Evolutionary conservation across 2,329 filamentous ascomycete species (phyloP).

Genomic region (Cordyceps tenuipes): DNA sequence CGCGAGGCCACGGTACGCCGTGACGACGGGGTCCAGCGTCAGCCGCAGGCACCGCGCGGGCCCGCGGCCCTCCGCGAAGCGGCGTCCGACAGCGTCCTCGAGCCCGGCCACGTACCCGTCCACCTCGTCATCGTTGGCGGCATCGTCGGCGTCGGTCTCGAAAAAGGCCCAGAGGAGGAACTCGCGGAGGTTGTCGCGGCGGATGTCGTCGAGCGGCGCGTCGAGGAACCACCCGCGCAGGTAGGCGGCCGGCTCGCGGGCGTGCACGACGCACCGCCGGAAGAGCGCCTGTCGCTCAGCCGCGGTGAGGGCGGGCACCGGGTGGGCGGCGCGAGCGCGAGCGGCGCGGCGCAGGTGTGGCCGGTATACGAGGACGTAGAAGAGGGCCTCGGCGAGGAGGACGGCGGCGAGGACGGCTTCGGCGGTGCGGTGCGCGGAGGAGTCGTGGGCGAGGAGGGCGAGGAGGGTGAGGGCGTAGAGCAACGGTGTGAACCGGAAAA

Average conservation of each 20-base stretch:
- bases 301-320: constrained; percentile 18
- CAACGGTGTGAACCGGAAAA: constrained; percentile 36
- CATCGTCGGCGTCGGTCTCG: constrained; percentile 32
- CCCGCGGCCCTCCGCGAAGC: constrained; percentile 46
- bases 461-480: constrained; percentile 28
- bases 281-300: constrained; percentile 47
- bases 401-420: constrained; percentile 21
- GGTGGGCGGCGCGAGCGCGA: constrained; percentile 29
- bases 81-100: constrained; percentile 43
- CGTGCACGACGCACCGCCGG: constrained; percentile 43
- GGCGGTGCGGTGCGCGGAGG: constrained; percentile 14
- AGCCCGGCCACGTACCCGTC: constrained; percentile 40
- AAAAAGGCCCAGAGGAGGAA: constrained; percentile 63
- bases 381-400: constrained; percentile 33
- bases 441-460: constrained; percentile 16
- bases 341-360: constrained; percentile 34
- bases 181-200: constrained; percentile 58
- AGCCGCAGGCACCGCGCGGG: constrained; percentile 50
- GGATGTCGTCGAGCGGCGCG: constrained; percentile 47
- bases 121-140: constrained; percentile 30
- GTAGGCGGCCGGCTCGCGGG: constrained; percentile 48
- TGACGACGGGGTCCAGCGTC: constrained; percentile 55
- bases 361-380: constrained; percentile 33
- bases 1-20: constrained; percentile 51
- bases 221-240: constrained; percentile 59